Base-by-base conservation (phyloP, 2,329 filamentous ascomycete species). In the Ceratocystis colombiana region DNA sequence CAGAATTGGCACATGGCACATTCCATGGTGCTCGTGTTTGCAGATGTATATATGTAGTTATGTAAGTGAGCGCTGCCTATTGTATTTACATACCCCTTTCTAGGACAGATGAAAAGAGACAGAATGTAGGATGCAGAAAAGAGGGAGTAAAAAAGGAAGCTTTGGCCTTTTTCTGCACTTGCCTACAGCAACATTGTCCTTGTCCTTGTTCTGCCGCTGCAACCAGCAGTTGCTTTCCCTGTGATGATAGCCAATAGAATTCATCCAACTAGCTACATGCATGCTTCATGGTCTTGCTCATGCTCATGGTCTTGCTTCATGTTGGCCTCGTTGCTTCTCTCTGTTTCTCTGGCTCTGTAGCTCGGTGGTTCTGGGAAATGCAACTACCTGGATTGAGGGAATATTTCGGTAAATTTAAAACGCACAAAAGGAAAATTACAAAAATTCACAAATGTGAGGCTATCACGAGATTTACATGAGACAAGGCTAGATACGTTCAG, bases 141-240 rank as follows among this genome's bases (percentile, higher is more conserved):
- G 53, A 37, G 28, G 55, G 28, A 59, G 15, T 28, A 10, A 33
- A 30, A 37, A 59, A 59, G 55, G 55, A 59, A 59, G 55, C 55
- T 59, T 59, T 59, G 55, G 30, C 55, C 28, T 8, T 33, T 59
- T 59, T 59, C 30, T 59, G 22, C 22, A 28, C 30, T 53, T 53
- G n/a, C 48, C 48, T 41, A 41, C 3, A 41, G 37, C 4, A 41
- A 41, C 37, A 41, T 15, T 41, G 10, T 41, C 37, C 37, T 15
- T 12, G 37, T 15, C 37, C 37, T 41, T 41, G 37, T 41, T 41
- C 37, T 15, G 37, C 37, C 37, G 37, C 37, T 59, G 55, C 28
- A 59, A 37, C 25, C 55, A 59, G 55, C 55, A 37, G 55, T 53
- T 53, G 48, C 48, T 28, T 10, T 25, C 22, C 22, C 5, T 41